A percentile compares a stretch with the other conserved stretches of the same genome.
Conservation (phyloP, 495 filamentous ascomycete species). For the Podospora pseudoanserina region DNA sequence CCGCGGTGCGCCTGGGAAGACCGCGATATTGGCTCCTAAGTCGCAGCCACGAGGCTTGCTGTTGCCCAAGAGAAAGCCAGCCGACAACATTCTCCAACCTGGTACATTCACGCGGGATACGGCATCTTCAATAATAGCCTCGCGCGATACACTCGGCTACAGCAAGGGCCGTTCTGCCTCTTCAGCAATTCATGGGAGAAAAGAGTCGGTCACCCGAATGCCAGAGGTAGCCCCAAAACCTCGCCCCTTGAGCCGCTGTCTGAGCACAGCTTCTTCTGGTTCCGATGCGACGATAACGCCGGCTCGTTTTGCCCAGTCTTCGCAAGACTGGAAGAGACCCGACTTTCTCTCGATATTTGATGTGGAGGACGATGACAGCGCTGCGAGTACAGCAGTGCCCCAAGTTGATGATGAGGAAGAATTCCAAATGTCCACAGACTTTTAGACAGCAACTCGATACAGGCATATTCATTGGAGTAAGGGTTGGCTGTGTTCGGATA, state of each 20-base stretch:
- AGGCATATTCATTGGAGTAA: neutral
- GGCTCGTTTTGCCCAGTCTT: constrained; percentile 37
- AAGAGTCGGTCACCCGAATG: constrained; percentile 9
- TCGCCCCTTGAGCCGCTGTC: constrained; percentile 29
- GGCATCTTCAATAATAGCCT: constrained; percentile 60
- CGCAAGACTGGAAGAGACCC: constrained; percentile 35
- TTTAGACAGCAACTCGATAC: constrained; percentile 19
- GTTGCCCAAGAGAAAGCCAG: constrained; percentile 42
- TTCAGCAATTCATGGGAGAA: constrained; percentile 33
- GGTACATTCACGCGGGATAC: constrained; percentile 45
- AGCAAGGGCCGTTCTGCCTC: constrained; percentile 68
- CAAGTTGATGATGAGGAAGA: constrained; percentile 33
- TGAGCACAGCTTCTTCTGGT: constrained; percentile 39
- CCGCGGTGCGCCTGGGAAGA: constrained; percentile 24
- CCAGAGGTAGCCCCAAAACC: constrained; percentile 20
- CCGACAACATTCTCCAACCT: constrained; percentile 36
- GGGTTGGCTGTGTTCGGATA: neutral
- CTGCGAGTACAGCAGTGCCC: constrained; percentile 19
- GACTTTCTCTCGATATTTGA: constrained; percentile 46
- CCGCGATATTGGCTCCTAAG: constrained; percentile 24
- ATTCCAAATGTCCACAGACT: constrained; percentile 41
- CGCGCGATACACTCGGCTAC: constrained; percentile 76
- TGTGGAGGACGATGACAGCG: constrained; percentile 35
- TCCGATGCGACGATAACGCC: constrained; percentile 52
- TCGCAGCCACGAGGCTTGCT: constrained; percentile 29